Percentiles rank a stretch among this genome's conserved stretches.
These are phyloP conservation scores for Nitzschia sp. DNA, from an alignment of 108 stramenopile species.

Conservation along the genomic window DNA sequence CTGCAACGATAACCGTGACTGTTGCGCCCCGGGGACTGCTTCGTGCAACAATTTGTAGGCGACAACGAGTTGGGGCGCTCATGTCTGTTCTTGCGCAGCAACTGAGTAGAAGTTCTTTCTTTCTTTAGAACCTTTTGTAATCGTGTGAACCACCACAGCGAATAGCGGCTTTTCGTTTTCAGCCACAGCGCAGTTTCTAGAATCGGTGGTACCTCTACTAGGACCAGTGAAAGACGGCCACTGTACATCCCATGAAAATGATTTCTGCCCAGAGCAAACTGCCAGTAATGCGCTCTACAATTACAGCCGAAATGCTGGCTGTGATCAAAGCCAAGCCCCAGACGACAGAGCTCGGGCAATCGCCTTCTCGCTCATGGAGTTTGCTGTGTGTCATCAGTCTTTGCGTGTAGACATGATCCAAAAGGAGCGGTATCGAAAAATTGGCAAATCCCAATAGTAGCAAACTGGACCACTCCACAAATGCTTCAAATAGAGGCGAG, in stretches of 20 bases:
- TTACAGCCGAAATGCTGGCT: conserved; percentile 10
- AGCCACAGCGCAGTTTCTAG: too few species aligned
- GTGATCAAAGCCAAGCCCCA: conserved; percentile 7
- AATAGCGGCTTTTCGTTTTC: too few species aligned
- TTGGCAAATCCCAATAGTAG: conserved; percentile 19
- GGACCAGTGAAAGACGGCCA: too few species aligned
- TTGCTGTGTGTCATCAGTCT: background rate
- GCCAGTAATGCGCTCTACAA: conserved; percentile 1
- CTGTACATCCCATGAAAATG: background rate
- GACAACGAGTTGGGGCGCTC: background rate
- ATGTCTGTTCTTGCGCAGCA: background rate
- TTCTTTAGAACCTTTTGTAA: too few species aligned
- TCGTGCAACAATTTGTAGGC: background rate
- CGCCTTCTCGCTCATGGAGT: background rate
- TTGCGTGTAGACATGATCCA: conserved; percentile 9
- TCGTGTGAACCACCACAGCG: too few species aligned
- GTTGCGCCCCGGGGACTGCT: background rate
- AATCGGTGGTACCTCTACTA: too few species aligned
- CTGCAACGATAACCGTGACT: background rate
- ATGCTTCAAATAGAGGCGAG: conserved; percentile 19
- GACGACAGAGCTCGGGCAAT: background rate
- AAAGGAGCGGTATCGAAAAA: conserved; percentile 2
- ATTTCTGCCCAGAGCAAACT: background rate
- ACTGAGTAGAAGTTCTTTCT: too few species aligned
- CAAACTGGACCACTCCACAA: conserved; percentile 23